Base-by-base conservation (phyloP, 768 basidiomycete species). In the Termitomyces sp. region DNA sequence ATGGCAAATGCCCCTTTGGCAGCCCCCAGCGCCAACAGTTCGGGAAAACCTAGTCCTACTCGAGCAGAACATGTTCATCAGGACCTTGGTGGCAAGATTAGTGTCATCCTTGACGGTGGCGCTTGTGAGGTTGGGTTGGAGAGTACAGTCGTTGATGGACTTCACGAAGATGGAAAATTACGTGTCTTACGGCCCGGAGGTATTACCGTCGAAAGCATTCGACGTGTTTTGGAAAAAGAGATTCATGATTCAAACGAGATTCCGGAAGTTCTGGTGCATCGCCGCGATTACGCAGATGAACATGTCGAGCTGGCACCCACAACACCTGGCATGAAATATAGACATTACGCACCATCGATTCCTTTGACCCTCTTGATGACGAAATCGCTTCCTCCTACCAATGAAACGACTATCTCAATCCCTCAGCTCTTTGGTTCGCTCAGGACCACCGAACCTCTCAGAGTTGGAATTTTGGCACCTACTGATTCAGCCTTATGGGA, bases 301-400 rank as follows among this genome's bases (percentile, higher is more conserved):
- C 70, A 69, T n/a, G 75, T 89, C 56, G 91, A 93, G 68, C 75
- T 77, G 40, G 81, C 85, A 0, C 97, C 97, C 9, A 94, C 93
- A 8, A 98, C 97, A 0, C 97, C 97, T 2, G 97, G 97, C 33
- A 97, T 98, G 95, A 99, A 99, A 73, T 99, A 99, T 70, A 83
- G 88, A 50, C 97, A 99, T 72, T 99, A 99, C 69, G 89, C 95
- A 23, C 97, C 97, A 2, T 75, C 86, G 1, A 86, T 94, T 4
- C 93, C 94, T 2, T 91, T 98, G 31, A 82, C 81, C 21, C 80
- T 98, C 6, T 73, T 94, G 40, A 77, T 80, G 59, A 82, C 84
- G 3, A 62, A 71, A 5, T 71, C 78, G n/a, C 58, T 64, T 43
- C 76, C 79, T 26, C 77, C 81, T 7, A 21, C 53, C 6, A 73